These are phyloP conservation scores for Penicillium robsamsonii DNA, from an alignment of 495 filamentous ascomycete genomes.

Conservation along the genomic window DNA sequence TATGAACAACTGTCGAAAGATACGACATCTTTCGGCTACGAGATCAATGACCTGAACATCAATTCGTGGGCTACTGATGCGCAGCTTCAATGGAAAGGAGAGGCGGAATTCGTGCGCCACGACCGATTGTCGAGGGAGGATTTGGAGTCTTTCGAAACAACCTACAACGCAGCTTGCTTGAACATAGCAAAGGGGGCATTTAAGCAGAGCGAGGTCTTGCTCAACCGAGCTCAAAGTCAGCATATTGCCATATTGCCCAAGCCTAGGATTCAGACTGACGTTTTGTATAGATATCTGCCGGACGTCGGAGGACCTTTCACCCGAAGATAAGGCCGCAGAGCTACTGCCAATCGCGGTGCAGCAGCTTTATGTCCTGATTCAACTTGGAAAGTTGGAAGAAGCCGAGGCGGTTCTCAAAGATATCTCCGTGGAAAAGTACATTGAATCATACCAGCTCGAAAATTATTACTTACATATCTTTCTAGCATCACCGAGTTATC, in stretches of 20 bases:
- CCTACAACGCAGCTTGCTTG: constrained; percentile 88
- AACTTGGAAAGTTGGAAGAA: constrained; percentile 70
- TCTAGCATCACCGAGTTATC: constrained; percentile 75
- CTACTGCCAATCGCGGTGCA: constrained; percentile 83
- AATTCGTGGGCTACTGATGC: constrained; percentile 78
- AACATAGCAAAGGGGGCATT: constrained; percentile 80
- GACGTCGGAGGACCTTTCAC: constrained; percentile 73
- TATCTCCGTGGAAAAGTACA: constrained; percentile 63
- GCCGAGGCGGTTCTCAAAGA: constrained; percentile 64
- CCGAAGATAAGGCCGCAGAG: constrained; percentile 81
- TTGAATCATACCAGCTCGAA: constrained; percentile 12
- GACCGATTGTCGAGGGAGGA: constrained; percentile 69
- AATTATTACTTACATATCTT: constrained; percentile 20
- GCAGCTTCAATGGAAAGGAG: constrained; percentile 81
- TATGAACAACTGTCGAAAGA: constrained; percentile 62
- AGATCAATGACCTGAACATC: constrained; percentile 84
- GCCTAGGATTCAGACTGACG: constrained; percentile 9
- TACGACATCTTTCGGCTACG: constrained; percentile 51
- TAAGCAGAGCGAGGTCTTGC: constrained; percentile 67
- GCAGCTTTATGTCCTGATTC: constrained; percentile 74
- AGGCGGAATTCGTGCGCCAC: constrained; percentile 49
- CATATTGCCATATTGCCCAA: background rate
- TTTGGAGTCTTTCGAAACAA: constrained; percentile 86
- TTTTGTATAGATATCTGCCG: constrained; percentile 69
- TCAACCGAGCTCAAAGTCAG: constrained; percentile 75